Percentiles rank a stretch among this genome's conserved stretches.
These are phyloP conservation scores for Mycena vitilis DNA, from an alignment of 768 basidiomycete species.

Conservation along the genomic window DNA sequence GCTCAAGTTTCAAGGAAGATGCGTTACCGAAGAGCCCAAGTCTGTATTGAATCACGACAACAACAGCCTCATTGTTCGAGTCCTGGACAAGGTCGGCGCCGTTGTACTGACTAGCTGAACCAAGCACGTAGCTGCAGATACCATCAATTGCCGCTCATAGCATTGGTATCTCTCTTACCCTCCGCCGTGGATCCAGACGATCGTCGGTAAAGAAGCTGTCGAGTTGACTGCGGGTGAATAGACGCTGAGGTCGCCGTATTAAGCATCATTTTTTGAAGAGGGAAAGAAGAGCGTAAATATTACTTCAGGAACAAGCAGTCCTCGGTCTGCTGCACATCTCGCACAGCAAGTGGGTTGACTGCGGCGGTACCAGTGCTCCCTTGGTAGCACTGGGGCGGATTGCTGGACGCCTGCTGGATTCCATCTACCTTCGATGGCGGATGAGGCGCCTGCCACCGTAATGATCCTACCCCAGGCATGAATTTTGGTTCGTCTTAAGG, in stretches of 20 bases:
- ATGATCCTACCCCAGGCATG: constrained; percentile 3
- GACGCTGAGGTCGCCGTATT: constrained; percentile 15
- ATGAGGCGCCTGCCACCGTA: constrained; percentile 20
- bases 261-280: too few relatives aligned
- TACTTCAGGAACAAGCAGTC: constrained; percentile 49
- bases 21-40: constrained; percentile 12
- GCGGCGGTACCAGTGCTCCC: not conserved
- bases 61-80: constrained; percentile 31
- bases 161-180: constrained; percentile 11
- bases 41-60: constrained; percentile 25
- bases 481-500: not conserved
- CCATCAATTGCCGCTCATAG: too few relatives aligned
- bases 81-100: constrained; percentile 31
- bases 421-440: constrained; percentile 14
- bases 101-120: constrained; percentile 21
- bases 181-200: constrained; percentile 41
- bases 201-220: constrained; percentile 18
- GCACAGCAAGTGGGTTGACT: constrained; percentile 5
- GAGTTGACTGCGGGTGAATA: constrained; percentile 21
- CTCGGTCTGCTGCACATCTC: constrained; percentile 38
- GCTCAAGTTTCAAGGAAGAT: not conserved
- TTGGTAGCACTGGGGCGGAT: constrained; percentile 24
- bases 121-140: constrained; percentile 14
- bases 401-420: constrained; percentile 15
- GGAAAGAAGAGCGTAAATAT: not conserved